These are phyloP conservation scores for Letharia lupina DNA, from an alignment of 495 filamentous ascomycete genomes.

Conservation along the genomic window DNA sequence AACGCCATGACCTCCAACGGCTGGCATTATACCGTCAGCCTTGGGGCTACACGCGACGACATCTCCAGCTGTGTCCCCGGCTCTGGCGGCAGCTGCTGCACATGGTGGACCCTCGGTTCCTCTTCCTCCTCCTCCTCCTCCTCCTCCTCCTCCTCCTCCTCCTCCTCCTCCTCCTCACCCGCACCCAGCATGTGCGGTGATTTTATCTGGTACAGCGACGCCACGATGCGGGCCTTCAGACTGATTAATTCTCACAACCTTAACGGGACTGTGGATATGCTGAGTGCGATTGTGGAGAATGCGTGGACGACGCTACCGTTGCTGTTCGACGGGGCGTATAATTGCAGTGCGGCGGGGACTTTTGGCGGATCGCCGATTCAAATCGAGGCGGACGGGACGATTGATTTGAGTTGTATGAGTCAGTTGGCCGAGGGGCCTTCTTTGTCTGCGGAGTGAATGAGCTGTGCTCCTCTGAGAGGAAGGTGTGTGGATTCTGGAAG, in stretches of 20 bases:
- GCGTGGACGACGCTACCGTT: not conserved
- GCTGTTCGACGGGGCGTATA: not conserved
- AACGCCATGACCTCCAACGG: not conserved
- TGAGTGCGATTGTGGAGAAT: not conserved
- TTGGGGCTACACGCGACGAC: not conserved
- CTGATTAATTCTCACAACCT: not conserved
- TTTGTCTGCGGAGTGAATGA: too few relatives aligned
- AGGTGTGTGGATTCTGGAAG: too few relatives aligned
- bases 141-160: not conserved
- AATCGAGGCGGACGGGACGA: not conserved
- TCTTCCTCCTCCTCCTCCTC: not conserved
- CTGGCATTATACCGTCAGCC: not conserved
- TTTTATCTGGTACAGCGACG: not conserved
- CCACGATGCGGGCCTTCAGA: not conserved
- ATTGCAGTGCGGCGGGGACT: not conserved
- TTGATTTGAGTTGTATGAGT: not conserved
- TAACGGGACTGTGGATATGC: not conserved
- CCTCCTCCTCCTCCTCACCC: not conserved
- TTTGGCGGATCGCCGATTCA: not conserved
- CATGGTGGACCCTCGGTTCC: not conserved
- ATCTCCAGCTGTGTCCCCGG: slow-evolving; percentile 30
- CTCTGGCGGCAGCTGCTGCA: slow-evolving; percentile 11
- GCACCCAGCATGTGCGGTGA: not conserved
- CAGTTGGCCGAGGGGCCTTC: not conserved
- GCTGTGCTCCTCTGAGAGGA: too few relatives aligned